Evolutionary conservation across 2,329 filamentous ascomycete species (phyloP), one percentile per base, ranked within the genome.

Genomic region (Berkeleyomyces rouxiae): DNA sequence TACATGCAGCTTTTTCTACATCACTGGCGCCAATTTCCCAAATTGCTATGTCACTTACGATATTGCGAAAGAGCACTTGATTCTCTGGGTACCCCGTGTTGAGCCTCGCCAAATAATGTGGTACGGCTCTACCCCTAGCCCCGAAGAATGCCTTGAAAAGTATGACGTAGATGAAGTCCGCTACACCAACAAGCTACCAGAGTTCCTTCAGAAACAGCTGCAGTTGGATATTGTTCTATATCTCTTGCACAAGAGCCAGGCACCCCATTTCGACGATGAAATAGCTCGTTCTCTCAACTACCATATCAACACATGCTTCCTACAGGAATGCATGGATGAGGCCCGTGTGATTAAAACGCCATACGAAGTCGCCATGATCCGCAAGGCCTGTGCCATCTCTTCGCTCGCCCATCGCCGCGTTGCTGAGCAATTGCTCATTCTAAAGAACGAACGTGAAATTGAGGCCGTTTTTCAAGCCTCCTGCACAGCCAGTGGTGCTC

Each of bases 351-450:
- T 88, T 72, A 97, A 97, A 75, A 85, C 88, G 57, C 79, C 81
- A n/a, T 89, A 95, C 70, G 92, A 99, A 71, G 79, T 97, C 61
- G 83, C 82, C 3, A 81, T 93, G 67, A 86, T 97, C 69, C 83
- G 86, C 13, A 84, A 84, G 64, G 92, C 93, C 42, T 93, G 91
- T 70, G 81, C 79, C 49, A 83, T 97, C 67, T 90, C 89, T 2
- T 85, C 87, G 1, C 77, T 79, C 42, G 93, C 87, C 0, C 93
- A 97, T 72, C 79, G 82, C 53, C 81, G 80, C 37, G 86, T 95
- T 9, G 82, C 92, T 63, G 77, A 79, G 66, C 77, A 78, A 2
- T 78, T 93, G 31, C 77, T 78, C 31, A 70, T 71, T 0, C 82
- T 91, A 65, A 78, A 73, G 16, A 95, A 88, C 68, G 92, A 99